phyloP scores from a whole-genome alignment of 768 basidiomycete species.

The Suillus bovinus region DNA sequence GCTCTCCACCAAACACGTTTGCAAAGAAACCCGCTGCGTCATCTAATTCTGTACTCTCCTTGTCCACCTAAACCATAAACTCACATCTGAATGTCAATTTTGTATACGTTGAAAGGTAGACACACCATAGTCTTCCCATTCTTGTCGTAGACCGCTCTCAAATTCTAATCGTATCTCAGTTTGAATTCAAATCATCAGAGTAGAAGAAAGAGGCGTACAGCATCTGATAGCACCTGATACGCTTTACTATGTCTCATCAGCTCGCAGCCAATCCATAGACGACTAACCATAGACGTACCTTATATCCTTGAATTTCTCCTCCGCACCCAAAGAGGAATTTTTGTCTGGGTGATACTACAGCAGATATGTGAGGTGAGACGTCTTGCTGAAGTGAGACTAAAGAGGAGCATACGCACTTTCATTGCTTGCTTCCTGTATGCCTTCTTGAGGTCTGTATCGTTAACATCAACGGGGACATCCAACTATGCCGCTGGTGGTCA shows the following conservation, averaged over 20 bases:
- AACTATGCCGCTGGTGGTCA: constrained; percentile 44
- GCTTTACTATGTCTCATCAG: constrained; percentile 68
- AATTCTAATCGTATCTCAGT: constrained; percentile 48
- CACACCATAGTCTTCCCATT: constrained; percentile 88
- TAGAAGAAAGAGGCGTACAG: constrained; percentile 48
- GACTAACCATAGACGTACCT: constrained; percentile 49
- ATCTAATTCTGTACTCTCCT: constrained; percentile 81
- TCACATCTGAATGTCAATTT: constrained; percentile 10
- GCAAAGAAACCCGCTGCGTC: constrained; percentile 96
- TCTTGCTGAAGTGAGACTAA: not conserved
- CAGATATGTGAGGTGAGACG: not conserved
- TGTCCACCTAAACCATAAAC: constrained; percentile 53
- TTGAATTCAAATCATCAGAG: not conserved
- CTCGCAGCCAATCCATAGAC: constrained; percentile 12
- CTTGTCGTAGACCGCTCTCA: constrained; percentile 90
- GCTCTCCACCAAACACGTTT: constrained; percentile 93
- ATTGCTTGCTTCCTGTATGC: constrained; percentile 94
- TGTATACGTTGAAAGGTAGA: constrained; percentile 13
- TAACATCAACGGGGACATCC: constrained; percentile 68
- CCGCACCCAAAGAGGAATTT: constrained; percentile 89
- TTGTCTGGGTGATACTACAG: constrained; percentile 92
- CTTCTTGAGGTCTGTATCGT: constrained; percentile 87
- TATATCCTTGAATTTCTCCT: constrained; percentile 96
- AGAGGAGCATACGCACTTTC: constrained; percentile 56
- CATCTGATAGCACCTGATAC: constrained; percentile 87